These are phyloP conservation scores for Naganishia vaughanmartiniae DNA, from an alignment of 768 basidiomycete species.

Conservation along the genomic window DNA sequence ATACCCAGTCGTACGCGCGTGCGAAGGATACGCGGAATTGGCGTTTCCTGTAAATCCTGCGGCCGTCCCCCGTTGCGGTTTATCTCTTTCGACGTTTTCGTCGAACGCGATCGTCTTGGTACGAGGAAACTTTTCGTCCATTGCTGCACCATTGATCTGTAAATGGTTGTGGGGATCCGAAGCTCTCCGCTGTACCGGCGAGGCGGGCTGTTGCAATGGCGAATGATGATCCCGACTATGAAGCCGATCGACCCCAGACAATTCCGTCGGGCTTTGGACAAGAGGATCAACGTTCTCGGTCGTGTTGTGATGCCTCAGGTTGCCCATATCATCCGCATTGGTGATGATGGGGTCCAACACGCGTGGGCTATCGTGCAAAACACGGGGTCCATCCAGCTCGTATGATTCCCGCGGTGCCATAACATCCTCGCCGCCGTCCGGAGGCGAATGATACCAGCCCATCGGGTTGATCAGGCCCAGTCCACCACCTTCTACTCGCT, in stretches of 20 bases:
- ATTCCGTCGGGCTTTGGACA: constrained; percentile 15
- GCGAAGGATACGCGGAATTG: constrained; percentile 4
- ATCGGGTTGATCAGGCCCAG: constrained; percentile 52
- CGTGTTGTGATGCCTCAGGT: neutral
- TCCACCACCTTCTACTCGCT: constrained; percentile 52
- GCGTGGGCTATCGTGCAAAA: neutral
- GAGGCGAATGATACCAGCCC: constrained; percentile 48
- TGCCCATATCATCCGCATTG: neutral
- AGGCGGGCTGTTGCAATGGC: neutral
- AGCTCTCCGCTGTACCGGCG: neutral
- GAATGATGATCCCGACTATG: constrained; percentile 11
- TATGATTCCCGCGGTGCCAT: constrained; percentile 7
- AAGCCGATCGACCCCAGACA: neutral
- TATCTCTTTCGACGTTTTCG: constrained; percentile 40
- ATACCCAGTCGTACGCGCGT: constrained; percentile 30
- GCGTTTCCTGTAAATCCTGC: neutral
- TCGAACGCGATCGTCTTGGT: constrained; percentile 53
- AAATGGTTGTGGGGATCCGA: constrained; percentile 21
- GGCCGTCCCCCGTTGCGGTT: neutral
- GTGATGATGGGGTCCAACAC: constrained; percentile 9
- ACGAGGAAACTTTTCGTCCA: constrained; percentile 45
- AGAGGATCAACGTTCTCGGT: neutral
- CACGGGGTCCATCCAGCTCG: neutral
- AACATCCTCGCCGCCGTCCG: neutral
- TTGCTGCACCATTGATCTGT: neutral